A percentile compares a stretch with the other conserved stretches of the same genome.
Conservation (phyloP, 2,329 filamentous ascomycete species). For the Xylaria multiplex region DNA sequence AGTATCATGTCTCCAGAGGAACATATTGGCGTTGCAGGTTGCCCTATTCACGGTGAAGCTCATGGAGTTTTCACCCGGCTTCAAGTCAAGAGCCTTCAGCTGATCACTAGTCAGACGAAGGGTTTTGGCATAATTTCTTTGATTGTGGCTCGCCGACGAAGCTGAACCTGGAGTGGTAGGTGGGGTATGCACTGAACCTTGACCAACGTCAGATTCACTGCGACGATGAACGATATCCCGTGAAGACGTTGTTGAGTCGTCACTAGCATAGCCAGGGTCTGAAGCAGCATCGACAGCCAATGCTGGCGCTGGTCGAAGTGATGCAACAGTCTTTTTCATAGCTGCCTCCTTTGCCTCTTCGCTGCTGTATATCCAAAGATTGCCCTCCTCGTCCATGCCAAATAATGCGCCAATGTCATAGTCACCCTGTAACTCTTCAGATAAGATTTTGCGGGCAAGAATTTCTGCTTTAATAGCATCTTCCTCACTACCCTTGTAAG, state of each 20-base stretch:
- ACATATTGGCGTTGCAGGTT: conserved; percentile 92
- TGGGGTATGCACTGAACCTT: conserved; percentile 67
- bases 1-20: conserved; percentile 88
- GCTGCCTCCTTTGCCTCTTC: conserved; percentile 94
- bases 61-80: conserved; percentile 89
- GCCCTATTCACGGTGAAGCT: conserved; percentile 96
- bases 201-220: conserved; percentile 73
- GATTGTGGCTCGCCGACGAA: conserved; percentile 70
- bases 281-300: conserved; percentile 82
- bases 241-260: conserved; percentile 70
- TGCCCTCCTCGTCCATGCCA: conserved; percentile 93
- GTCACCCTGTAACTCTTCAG: conserved; percentile 91
- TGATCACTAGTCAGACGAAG: conserved; percentile 94
- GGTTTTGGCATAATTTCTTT: conserved; percentile 95
- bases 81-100: conserved; percentile 83
- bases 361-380: conserved; percentile 99
- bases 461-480: conserved; percentile 91
- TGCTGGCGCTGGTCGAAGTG: conserved; percentile 59
- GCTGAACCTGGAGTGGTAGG: conserved; percentile 76
- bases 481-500: conserved; percentile 93
- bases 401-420: conserved; percentile 97
- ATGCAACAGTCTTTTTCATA: conserved; percentile 69
- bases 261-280: conserved; percentile 95
- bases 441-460: conserved; percentile 90
- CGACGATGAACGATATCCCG: conserved; percentile 64